Evolutionary conservation across 352 stramenopile species (phyloP).

Genomic region (Phytophthora boehmeriae): DNA sequence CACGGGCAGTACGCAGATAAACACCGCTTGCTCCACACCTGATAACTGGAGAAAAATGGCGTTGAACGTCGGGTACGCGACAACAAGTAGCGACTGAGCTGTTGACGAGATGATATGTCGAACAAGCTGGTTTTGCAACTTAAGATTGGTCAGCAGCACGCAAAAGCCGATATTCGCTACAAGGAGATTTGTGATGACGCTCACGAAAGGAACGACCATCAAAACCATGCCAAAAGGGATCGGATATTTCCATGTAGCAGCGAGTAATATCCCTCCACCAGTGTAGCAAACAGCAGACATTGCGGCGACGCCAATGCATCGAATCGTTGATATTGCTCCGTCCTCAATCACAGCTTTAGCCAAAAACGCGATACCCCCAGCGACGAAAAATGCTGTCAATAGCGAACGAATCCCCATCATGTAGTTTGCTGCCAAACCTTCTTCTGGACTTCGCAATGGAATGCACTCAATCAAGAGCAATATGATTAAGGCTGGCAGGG

Average conservation of each 20-base stretch:
- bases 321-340: conserved; percentile 7
- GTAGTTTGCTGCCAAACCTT: conserved; percentile 25
- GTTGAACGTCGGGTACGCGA: conserved; percentile 33
- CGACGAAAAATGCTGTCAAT: conserved; percentile 15
- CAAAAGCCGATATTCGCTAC: conserved; percentile 17
- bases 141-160: conserved; percentile 12
- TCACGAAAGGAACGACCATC: conserved; percentile 20
- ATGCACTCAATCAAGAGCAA: conserved; percentile 24
- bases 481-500: conserved; percentile 5
- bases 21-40: conserved; percentile 17
- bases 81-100: conserved; percentile 23
- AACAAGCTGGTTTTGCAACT: conserved; percentile 19
- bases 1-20: conserved; percentile 18
- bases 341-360: conserved; percentile 12
- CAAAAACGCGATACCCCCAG: conserved; percentile 18
- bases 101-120: conserved; percentile 13
- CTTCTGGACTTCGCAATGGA: conserved; percentile 9
- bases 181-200: conserved; percentile 20
- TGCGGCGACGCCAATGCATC: conserved; percentile 6
- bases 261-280: conserved; percentile 10
- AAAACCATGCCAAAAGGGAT: conserved; percentile 34
- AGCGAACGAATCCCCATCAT: conserved; percentile 20
- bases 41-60: conserved; percentile 21
- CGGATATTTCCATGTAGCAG: conserved; percentile 26
- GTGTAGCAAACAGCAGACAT: conserved; percentile 22